These are phyloP conservation scores for Peterozyma xylosa DNA, from an alignment of 805 yeast genomes.

Conservation along the genomic window DNA sequence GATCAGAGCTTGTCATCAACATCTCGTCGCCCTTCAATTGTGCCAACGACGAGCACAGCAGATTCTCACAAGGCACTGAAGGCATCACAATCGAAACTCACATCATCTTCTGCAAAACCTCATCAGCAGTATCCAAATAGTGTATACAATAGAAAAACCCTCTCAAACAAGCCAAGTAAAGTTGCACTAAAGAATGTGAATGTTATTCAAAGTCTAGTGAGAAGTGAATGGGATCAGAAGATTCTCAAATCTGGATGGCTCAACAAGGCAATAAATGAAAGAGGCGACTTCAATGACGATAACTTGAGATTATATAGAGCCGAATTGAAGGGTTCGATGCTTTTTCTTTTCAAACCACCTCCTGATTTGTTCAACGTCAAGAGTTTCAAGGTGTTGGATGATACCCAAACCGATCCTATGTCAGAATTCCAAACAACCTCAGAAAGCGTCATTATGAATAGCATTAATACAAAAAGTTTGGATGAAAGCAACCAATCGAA, in stretches of 20 bases:
- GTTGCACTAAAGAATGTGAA: background rate
- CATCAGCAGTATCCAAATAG: too few relatives aligned
- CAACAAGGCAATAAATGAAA: conserved; percentile 33
- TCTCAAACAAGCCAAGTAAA: background rate
- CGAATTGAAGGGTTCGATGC: conserved; percentile 60
- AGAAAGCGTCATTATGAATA: background rate
- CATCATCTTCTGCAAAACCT: too few relatives aligned
- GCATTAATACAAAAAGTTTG: background rate
- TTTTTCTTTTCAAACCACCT: conserved; percentile 55
- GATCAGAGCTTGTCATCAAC: too few relatives aligned
- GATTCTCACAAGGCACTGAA: too few relatives aligned
- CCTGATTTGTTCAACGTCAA: conserved; percentile 32
- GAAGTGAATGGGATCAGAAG: conserved; percentile 23
- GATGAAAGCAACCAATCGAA: background rate
- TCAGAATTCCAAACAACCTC: background rate
- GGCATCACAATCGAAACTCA: too few relatives aligned
- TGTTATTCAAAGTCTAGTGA: conserved; percentile 13
- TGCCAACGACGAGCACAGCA: too few relatives aligned
- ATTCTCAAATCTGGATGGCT: conserved; percentile 53
- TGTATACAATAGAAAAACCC: background rate
- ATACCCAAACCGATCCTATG: background rate
- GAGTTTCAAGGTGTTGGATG: conserved; percentile 16
- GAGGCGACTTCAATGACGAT: conserved; percentile 16
- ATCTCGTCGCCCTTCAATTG: too few relatives aligned
- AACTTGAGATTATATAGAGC: conserved; percentile 48